Conservation (phyloP, 768 basidiomycete genomes). For the Kwoniella botswanensis region DNA sequence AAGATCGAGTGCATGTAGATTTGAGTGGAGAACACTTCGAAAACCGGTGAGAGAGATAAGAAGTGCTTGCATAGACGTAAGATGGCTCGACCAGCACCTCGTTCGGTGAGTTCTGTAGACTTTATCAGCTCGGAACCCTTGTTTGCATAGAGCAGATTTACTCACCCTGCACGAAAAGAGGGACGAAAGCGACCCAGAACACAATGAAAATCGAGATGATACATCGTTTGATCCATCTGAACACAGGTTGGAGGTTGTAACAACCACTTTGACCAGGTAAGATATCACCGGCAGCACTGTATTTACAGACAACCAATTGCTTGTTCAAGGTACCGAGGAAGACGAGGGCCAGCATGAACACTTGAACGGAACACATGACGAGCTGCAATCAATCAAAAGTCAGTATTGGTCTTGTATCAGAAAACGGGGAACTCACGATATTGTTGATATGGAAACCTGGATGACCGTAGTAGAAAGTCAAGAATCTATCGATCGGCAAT, state of each 20-base stretch:
- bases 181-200: constrained; percentile 95
- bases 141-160: neutral
- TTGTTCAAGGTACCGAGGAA: constrained; percentile 92
- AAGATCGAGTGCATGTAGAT: constrained; percentile 98
- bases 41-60: constrained; percentile 87
- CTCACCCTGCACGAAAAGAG: constrained; percentile 90
- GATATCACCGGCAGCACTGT: constrained; percentile 73
- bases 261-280: constrained; percentile 82
- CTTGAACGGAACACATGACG: constrained; percentile 93
- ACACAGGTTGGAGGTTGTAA: constrained; percentile 92
- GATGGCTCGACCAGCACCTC: constrained; percentile 89
- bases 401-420: neutral
- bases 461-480: constrained; percentile 99
- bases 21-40: constrained; percentile 98
- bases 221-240: constrained; percentile 92
- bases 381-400: constrained; percentile 58
- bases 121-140: neutral
- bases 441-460: constrained; percentile 99
- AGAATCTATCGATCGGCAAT: constrained; percentile 94
- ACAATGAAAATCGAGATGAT: constrained; percentile 99
- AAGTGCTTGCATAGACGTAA: constrained; percentile 93
- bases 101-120: constrained; percentile 83
- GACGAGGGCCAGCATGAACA: constrained; percentile 92
- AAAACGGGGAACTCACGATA: constrained; percentile 63
- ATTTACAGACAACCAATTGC: constrained; percentile 77